Conservation (phyloP, 176 grass and related monocot species). For the Puya raimondii region DNA sequence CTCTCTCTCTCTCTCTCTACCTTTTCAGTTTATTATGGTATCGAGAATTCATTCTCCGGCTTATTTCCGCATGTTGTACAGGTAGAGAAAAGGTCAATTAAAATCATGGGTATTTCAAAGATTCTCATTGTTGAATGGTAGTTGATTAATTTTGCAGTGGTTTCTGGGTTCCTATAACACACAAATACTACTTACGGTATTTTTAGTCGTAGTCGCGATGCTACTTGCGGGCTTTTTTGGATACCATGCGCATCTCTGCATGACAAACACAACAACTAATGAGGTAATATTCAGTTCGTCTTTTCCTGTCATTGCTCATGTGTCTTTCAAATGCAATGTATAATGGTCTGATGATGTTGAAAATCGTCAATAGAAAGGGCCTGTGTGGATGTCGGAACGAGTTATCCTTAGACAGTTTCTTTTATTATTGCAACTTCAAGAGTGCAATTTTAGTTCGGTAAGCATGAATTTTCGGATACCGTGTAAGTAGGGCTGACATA, state of each 20-base stretch:
- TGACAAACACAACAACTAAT: constrained; percentile 82
- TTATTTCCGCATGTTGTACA: constrained; percentile 84
- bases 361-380: too few species aligned
- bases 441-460: too few species aligned
- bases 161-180: constrained; percentile 78
- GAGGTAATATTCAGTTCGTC: constrained; percentile 39
- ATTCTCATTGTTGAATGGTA: neutral
- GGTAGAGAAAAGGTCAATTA: constrained; percentile 30
- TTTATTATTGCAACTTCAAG: too few species aligned
- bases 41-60: constrained; percentile 60
- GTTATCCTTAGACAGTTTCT: too few species aligned
- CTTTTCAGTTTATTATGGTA: constrained; percentile 82
- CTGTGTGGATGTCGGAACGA: too few species aligned
- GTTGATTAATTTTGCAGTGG: constrained; percentile 46
- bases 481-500: too few species aligned
- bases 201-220: constrained; percentile 77
- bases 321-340: too few species aligned
- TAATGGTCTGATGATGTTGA: too few species aligned
- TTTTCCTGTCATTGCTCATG: too few species aligned
- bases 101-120: neutral
- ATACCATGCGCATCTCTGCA: constrained; percentile 82
- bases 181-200: constrained; percentile 82
- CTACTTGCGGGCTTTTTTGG: constrained; percentile 85
- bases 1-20: neutral
- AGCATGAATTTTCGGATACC: too few species aligned